Evolutionary conservation across 345 rosid genomes (phyloP), one percentile per base, ranked within the genome.

Genomic region (Arabidopsis arenosa): DNA sequence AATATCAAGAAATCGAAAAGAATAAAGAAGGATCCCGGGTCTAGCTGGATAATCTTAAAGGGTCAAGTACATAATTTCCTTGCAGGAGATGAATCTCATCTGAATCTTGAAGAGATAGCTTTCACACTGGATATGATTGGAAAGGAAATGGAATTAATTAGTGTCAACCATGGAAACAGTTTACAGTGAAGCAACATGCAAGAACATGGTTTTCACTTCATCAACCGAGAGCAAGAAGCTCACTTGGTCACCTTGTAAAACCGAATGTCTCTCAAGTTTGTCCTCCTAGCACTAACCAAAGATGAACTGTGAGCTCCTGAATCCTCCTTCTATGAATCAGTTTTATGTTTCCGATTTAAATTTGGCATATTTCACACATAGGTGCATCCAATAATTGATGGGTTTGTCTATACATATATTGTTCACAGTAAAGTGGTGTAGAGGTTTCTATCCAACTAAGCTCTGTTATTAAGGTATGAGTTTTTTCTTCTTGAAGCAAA

Each of bases 21-120:
- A 36, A 67, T 90, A 63, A 88, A 75, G 88, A 92, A 92, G 77
- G 87, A 76, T 79, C 93, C 94, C 2, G 97, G 96, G 15, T 88
- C 84, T 73, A 90, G 96, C 62, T 92, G 97, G 97, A 83, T 88
- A 57, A 59, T 55, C 8, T 18, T 82, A 70, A 80, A 81, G 33
- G 86, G 82, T 65, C 57, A 75, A 45, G 81, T 84, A 73, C 84
- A 83, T 63, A 66, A 81, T 68, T 85, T 89, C 72, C 81, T 83
- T 7, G 85, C 86, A 3, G 88, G 91, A 45, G 89, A 86, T 70
- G 79, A 75, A 66, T 79, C 83, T 62, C 89, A 80, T 77, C 32
- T 48, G 81, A 75, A 78, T 45, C 9, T 74, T n/a, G 81, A 72
- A 61, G 83, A 75, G 51, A 81, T 84, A 68, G 75, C 65, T 62